Conservation (phyloP, 495 filamentous ascomycete genomes). For the Lindgomyces ingoldianus region DNA sequence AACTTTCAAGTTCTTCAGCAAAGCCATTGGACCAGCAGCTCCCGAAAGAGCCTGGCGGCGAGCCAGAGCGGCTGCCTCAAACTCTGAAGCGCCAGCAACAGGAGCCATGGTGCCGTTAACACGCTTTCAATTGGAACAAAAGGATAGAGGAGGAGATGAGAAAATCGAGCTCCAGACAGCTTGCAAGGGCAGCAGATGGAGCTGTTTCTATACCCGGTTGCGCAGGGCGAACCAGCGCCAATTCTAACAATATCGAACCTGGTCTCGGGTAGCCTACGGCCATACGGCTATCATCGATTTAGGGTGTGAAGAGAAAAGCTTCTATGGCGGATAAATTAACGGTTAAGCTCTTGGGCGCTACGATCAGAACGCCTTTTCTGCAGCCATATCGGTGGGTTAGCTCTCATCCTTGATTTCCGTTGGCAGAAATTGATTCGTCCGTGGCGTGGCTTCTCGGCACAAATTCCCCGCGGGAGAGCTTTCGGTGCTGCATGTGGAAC, state of each 20-base stretch:
- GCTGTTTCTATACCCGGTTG: constrained; percentile 6
- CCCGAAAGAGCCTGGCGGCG: constrained; percentile 67
- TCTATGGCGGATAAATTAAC: constrained; percentile 24
- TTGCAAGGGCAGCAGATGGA: constrained; percentile 7
- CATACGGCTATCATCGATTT: constrained; percentile 1
- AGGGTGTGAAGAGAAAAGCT: not conserved
- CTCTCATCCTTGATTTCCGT: not conserved
- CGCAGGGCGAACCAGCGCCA: not conserved
- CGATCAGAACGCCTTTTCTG: not conserved
- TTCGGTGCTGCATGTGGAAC: not conserved
- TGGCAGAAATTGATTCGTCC: not conserved
- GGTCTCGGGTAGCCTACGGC: constrained; percentile 20
- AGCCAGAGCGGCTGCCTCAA: constrained; percentile 63
- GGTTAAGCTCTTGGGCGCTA: constrained; percentile 19
- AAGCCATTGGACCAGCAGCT: constrained; percentile 61
- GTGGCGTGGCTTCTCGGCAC: not conserved
- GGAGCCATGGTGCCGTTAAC: constrained; percentile 45
- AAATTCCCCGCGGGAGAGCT: not conserved
- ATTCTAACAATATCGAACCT: constrained; percentile 8
- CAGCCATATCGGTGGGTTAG: not conserved
- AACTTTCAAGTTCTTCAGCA: constrained; percentile 69
- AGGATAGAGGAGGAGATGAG: not conserved
- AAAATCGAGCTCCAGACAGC: not conserved
- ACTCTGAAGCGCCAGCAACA: constrained; percentile 38
- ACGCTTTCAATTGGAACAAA: not conserved